Evolutionary conservation across 306 rosid genomes (phyloP).

Genomic region (Erythrophleum fordii): DNA sequence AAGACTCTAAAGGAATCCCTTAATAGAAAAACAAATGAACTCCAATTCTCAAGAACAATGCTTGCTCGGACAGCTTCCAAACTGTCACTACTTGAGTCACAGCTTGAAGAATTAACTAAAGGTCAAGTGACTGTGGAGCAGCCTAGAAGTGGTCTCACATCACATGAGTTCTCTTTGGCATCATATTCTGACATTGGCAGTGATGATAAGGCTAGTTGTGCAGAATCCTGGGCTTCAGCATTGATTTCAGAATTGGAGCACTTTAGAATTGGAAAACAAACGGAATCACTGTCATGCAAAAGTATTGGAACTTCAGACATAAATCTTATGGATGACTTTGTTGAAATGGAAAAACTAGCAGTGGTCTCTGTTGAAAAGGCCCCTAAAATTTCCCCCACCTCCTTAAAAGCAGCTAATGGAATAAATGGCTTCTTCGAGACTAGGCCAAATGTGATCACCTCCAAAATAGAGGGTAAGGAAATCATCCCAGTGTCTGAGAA

Average conservation of each 20-base stretch:
- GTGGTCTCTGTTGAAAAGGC: conserved; percentile 64
- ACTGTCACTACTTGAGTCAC: conserved; percentile 57
- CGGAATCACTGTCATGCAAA: conserved; percentile 49
- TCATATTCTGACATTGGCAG: conserved; percentile 77
- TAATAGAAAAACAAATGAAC: conserved; percentile 66
- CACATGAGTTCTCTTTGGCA: conserved; percentile 58
- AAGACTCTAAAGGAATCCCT: conserved; percentile 68
- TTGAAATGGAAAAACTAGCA: conserved; percentile 93
- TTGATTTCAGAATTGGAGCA: conserved; percentile 77
- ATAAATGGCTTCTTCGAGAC: conserved; percentile 46
- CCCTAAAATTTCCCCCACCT: conserved; percentile 42
- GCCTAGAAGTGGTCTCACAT: conserved; percentile 45
- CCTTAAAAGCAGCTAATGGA: conserved; percentile 47
- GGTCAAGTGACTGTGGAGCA: conserved; percentile 50
- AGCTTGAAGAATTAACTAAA: conserved; percentile 51
- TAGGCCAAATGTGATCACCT: conserved; percentile 40
- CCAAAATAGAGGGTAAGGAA: conserved; percentile 45
- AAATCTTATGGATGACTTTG: conserved; percentile 87
- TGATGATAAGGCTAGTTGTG: conserved; percentile 81
- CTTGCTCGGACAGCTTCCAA: conserved; percentile 65
- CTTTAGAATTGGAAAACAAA: conserved; percentile 62
- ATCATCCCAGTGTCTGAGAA: conserved; percentile 51
- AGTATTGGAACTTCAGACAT: conserved; percentile 71
- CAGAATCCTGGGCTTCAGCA: conserved; percentile 83
- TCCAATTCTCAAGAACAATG: conserved; percentile 74